Percentiles rank a stretch among this genome's conserved stretches.
These are phyloP conservation scores for Thinopyrum obtusiflorum DNA, from an alignment of 202 grass and related monocot genomes.

Conservation along the genomic window DNA sequence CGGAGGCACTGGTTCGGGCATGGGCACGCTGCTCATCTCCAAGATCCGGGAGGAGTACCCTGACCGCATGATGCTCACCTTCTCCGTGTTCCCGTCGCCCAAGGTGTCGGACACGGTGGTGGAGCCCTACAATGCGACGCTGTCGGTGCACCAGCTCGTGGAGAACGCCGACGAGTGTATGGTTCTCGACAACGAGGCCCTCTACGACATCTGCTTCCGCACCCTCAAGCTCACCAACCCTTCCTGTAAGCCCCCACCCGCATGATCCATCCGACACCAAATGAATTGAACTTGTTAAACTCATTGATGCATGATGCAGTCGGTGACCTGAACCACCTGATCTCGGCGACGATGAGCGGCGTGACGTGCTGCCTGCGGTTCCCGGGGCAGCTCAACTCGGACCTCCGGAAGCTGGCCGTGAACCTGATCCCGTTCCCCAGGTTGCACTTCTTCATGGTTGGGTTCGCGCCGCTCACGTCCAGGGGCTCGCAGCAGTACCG, in stretches of 20 bases:
- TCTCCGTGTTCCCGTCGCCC: constrained; percentile 65
- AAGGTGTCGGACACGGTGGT: constrained; percentile 75
- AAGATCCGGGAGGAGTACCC: constrained; percentile 84
- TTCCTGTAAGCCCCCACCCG: constrained; percentile 36
- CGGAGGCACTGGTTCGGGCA: constrained; percentile 62
- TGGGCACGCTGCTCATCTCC: constrained; percentile 76
- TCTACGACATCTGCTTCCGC: constrained; percentile 74
- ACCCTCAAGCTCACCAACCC: constrained; percentile 78
- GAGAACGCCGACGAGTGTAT: constrained; percentile 84
- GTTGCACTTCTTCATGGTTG: constrained; percentile 85
- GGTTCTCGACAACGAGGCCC: constrained; percentile 80
- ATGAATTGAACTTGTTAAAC: too few species aligned
- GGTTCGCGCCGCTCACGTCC: constrained; percentile 71
- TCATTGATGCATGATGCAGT: constrained; percentile 22
- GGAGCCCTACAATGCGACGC: constrained; percentile 67
- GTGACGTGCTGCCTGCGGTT: constrained; percentile 69
- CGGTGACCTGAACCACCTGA: constrained; percentile 71
- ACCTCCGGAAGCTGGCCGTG: constrained; percentile 74
- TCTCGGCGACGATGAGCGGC: constrained; percentile 68
- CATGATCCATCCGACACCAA: background rate
- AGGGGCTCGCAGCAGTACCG: constrained; percentile 72
- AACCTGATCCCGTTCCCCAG: constrained; percentile 82
- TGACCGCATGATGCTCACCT: constrained; percentile 78
- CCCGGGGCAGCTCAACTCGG: constrained; percentile 78
- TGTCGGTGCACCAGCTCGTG: constrained; percentile 72